Conservation (phyloP, 768 basidiomycete species). For the Agaricus bisporus region DNA sequence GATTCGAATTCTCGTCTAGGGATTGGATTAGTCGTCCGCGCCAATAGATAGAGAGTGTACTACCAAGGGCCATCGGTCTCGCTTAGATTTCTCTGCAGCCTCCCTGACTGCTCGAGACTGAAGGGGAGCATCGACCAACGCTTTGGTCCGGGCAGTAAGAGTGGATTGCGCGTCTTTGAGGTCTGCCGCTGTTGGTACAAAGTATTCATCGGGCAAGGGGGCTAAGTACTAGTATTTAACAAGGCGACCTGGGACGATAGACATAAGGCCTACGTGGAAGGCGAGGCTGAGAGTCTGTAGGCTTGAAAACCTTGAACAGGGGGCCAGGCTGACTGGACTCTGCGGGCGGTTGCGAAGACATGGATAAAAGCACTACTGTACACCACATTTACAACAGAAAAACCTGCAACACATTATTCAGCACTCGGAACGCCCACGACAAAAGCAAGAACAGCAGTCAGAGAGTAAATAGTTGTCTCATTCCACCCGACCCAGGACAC, state of each 20-base stretch:
- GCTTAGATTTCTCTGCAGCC: slow-evolving; percentile 50
- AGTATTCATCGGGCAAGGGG: slow-evolving; percentile 67
- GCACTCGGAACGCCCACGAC: background rate
- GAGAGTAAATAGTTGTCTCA: slow-evolving; percentile 62
- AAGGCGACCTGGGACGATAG: background rate
- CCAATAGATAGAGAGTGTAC: slow-evolving; percentile 14
- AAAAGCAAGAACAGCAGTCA: slow-evolving; percentile 29
- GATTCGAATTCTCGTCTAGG: slow-evolving; percentile 75
- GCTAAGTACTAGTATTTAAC: slow-evolving; percentile 20
- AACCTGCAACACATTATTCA: background rate
- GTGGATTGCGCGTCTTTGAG: slow-evolving; percentile 61
- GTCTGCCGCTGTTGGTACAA: slow-evolving; percentile 66
- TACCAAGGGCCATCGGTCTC: slow-evolving; percentile 71
- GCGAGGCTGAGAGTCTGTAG: background rate
- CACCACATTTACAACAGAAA: background rate
- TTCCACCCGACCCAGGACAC: slow-evolving; percentile 55
- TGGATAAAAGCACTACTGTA: background rate
- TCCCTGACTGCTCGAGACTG: slow-evolving; percentile 61
- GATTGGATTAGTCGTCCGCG: background rate
- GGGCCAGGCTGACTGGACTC: background rate
- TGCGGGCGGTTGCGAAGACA: background rate
- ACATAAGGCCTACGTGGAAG: slow-evolving; percentile 11
- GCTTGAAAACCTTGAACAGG: slow-evolving; percentile 6
- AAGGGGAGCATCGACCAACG: slow-evolving; percentile 66
- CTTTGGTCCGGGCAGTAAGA: slow-evolving; percentile 53